Conservation (phyloP, 768 basidiomycete species). For the Rubroboletus satanas region DNA sequence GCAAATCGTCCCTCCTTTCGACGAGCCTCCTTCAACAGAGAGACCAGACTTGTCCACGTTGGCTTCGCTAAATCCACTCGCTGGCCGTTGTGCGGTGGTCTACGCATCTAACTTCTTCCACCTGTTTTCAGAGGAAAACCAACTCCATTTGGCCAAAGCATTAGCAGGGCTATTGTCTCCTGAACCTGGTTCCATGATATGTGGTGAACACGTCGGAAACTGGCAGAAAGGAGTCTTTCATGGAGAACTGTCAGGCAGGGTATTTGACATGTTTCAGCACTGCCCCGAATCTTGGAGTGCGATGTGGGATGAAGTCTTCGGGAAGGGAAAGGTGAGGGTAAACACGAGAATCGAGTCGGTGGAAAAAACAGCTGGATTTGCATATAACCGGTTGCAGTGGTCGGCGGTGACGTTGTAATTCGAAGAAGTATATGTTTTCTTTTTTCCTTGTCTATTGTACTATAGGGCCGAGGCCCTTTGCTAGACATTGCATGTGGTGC, state of each 20-base stretch:
- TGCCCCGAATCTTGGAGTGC: conserved; percentile 33
- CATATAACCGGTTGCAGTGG: conserved; percentile 23
- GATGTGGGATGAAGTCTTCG: conserved; percentile 38
- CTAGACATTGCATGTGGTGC: too few relatives aligned
- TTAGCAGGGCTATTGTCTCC: conserved; percentile 30
- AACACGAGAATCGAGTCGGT: not conserved
- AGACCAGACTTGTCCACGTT: conserved; percentile 32
- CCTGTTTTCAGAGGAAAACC: conserved; percentile 30
- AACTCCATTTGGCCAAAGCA: conserved; percentile 25
- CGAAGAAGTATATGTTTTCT: not conserved
- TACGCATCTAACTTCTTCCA: conserved; percentile 49
- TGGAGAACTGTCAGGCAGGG: not conserved
- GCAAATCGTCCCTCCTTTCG: conserved; percentile 29
- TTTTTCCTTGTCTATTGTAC: too few relatives aligned
- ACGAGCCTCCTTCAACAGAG: conserved; percentile 19
- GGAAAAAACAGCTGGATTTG: not conserved
- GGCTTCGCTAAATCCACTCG: conserved; percentile 45
- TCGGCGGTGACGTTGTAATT: conserved; percentile 20
- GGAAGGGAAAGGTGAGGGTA: conserved; percentile 11
- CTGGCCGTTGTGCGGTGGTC: conserved; percentile 47
- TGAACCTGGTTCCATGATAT: conserved; percentile 30
- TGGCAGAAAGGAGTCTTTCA: not conserved
- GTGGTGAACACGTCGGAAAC: conserved; percentile 25
- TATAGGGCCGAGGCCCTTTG: too few relatives aligned
- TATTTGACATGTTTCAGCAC: conserved; percentile 28